Percentiles rank a stretch among this genome's conserved stretches.
phyloP scores from a whole-genome alignment of 805 yeast species.

The Lachancea waltii region DNA sequence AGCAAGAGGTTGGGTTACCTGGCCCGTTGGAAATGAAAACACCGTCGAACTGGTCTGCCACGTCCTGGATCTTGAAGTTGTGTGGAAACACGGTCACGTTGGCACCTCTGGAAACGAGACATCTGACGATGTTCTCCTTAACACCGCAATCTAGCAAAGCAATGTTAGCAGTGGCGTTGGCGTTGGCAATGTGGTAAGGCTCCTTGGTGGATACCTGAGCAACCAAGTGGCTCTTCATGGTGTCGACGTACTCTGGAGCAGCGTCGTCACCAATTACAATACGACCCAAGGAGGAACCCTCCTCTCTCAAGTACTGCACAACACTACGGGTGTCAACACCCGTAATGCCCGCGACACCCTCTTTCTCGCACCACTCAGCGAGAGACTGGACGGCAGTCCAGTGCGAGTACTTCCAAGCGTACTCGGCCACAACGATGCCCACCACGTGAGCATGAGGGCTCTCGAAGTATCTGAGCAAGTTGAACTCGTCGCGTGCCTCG shows the following conservation, averaged over 20 bases:
- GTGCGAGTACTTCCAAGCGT: slow-evolving; percentile 92
- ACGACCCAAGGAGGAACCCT: slow-evolving; percentile 90
- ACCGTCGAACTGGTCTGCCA: slow-evolving; percentile 91
- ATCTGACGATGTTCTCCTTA: slow-evolving; percentile 92
- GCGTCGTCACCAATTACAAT: slow-evolving; percentile 58
- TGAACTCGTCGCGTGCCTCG: slow-evolving; percentile 71
- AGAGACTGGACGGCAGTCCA: slow-evolving; percentile 98
- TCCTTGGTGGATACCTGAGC: slow-evolving; percentile 91
- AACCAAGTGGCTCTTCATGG: slow-evolving; percentile 83
- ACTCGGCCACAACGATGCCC: slow-evolving; percentile 95
- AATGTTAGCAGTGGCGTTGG: slow-evolving; percentile 56
- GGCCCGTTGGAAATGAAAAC: slow-evolving; percentile 94
- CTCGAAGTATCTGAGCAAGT: slow-evolving; percentile 84
- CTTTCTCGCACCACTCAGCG: slow-evolving; percentile 93
- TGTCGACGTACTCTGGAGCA: slow-evolving; percentile 66
- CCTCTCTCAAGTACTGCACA: slow-evolving; percentile 88
- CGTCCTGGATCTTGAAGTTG: slow-evolving; percentile 85
- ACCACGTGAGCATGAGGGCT: slow-evolving; percentile 86
- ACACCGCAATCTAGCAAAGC: slow-evolving; percentile 98
- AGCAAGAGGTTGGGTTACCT: slow-evolving; percentile 93
- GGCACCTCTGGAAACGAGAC: slow-evolving; percentile 91
- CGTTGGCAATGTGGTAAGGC: slow-evolving; percentile 81
- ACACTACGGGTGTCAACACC: slow-evolving; percentile 97
- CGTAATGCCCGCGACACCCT: slow-evolving; percentile 91
- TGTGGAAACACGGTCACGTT: slow-evolving; percentile 95